Evolutionary conservation across 192 early-diverging fungal species (phyloP).

Genomic region (Mycoemilia scoparia): DNA sequence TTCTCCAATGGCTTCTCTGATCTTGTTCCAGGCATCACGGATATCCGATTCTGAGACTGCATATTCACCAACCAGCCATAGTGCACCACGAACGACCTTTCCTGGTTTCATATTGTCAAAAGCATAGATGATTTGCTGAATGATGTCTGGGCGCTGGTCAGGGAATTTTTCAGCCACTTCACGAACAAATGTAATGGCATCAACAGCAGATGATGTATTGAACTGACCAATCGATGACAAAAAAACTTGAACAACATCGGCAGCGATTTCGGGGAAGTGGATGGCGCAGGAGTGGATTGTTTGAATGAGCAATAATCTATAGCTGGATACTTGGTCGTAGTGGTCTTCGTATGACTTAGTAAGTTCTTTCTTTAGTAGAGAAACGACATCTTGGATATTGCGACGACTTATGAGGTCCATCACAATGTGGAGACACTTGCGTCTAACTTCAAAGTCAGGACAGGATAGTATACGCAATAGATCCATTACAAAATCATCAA

Average conservation of each 20-base stretch:
- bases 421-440: constrained; percentile 68
- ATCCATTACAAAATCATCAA: constrained; percentile 94
- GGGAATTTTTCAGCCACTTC: constrained; percentile 97
- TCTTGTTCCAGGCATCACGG: constrained; percentile 62
- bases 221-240: constrained; percentile 90
- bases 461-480: constrained; percentile 75
- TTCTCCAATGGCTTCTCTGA: constrained; percentile 72
- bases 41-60: constrained; percentile 58
- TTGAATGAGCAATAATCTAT: constrained; percentile 87
- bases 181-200: constrained; percentile 92
- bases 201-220: constrained; percentile 59
- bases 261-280: constrained; percentile 88
- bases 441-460: constrained; percentile 89
- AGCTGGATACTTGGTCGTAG: constrained; percentile 60
- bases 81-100: constrained; percentile 83
- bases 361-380: constrained; percentile 90
- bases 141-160: constrained; percentile 62
- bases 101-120: constrained; percentile 82
- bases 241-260: constrained; percentile 80
- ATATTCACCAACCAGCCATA: constrained; percentile 99
- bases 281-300: constrained; percentile 91
- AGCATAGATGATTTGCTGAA: constrained; percentile 58
- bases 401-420: constrained; percentile 79
- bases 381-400: constrained; percentile 85
- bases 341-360: constrained; percentile 82